These are phyloP conservation scores for Zopfia rhizophila DNA, from an alignment of 2,329 filamentous ascomycete species.

Conservation along the genomic window DNA sequence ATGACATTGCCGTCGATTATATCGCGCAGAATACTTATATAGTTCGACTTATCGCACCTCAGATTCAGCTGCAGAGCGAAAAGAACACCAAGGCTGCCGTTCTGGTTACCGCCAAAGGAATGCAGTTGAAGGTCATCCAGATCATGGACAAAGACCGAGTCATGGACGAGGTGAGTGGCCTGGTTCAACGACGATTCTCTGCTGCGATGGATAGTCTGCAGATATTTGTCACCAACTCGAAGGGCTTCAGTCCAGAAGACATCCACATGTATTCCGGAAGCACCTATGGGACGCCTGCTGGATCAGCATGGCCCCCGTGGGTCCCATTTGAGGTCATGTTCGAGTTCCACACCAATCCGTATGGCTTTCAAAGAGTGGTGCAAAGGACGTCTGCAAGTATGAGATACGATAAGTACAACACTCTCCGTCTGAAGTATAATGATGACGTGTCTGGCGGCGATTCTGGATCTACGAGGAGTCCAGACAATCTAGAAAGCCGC, in stretches of 20 bases:
- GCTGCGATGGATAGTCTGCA: constrained; percentile 98
- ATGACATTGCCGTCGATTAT: constrained; percentile 86
- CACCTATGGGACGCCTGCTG: constrained; percentile 84
- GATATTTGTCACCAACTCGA: constrained; percentile 96
- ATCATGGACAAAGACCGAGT: constrained; percentile 97
- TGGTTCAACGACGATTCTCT: constrained; percentile 93
- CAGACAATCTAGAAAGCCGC: constrained; percentile 74
- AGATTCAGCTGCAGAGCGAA: constrained; percentile 98
- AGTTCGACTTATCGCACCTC: constrained; percentile 91
- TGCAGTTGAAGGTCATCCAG: constrained; percentile 97
- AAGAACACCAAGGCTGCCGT: constrained; percentile 98
- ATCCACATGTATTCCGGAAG: constrained; percentile 95
- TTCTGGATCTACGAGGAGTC: constrained; percentile 48
- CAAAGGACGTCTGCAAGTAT: constrained; percentile 95
- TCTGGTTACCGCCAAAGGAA: constrained; percentile 94
- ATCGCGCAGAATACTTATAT: constrained; percentile 93
- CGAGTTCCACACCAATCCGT: constrained; percentile 91
- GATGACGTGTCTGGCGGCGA: constrained; percentile 83
- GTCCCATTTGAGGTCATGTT: constrained; percentile 99
- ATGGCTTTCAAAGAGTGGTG: constrained; percentile 97
- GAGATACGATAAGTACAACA: constrained; percentile 98
- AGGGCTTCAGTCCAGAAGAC: constrained; percentile 84
- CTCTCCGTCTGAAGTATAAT: constrained; percentile 94
- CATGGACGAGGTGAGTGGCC: constrained; percentile 89
- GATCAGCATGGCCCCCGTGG: constrained; percentile 96